These are phyloP conservation scores for Lanmaoa pseudosensibilis DNA, from an alignment of 768 basidiomycete genomes.

Conservation along the genomic window DNA sequence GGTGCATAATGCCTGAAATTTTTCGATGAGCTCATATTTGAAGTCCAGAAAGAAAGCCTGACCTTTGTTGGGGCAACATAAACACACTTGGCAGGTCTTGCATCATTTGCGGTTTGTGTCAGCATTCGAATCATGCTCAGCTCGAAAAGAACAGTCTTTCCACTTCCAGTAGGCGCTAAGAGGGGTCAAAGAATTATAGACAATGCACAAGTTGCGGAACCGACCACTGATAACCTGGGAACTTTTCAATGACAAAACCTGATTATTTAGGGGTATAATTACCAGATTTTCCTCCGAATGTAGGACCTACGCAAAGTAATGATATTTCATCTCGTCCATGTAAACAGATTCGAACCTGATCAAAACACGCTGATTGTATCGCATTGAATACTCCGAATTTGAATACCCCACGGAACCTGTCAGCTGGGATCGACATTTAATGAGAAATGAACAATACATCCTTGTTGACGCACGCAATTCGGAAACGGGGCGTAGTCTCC, in stretches of 20 bases:
- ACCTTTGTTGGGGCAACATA: constrained; percentile 96
- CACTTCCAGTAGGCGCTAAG: constrained; percentile 91
- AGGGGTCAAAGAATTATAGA: constrained; percentile 3
- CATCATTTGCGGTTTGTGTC: constrained; percentile 37
- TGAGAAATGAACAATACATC: not conserved
- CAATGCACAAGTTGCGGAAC: constrained; percentile 8
- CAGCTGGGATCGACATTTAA: constrained; percentile 51
- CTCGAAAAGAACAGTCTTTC: constrained; percentile 95
- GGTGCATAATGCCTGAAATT: constrained; percentile 73
- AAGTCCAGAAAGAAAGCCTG: not conserved
- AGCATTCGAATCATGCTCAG: constrained; percentile 81
- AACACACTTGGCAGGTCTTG: constrained; percentile 61
- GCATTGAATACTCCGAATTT: constrained; percentile 91
- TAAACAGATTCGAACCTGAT: constrained; percentile 47
- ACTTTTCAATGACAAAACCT: constrained; percentile 10
- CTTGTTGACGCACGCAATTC: constrained; percentile 55
- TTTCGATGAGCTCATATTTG: not conserved
- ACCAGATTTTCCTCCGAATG: constrained; percentile 67
- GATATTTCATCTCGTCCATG: not conserved
- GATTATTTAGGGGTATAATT: not conserved
- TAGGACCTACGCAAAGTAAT: constrained; percentile 47
- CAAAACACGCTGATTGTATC: constrained; percentile 82
- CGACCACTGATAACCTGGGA: constrained; percentile 71
- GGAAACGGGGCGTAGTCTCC: constrained; percentile 66
- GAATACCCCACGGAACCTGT: constrained; percentile 77